Evolutionary conservation across 2,329 filamentous ascomycete species (phyloP).

Genomic region (Fusarium heterosporum): DNA sequence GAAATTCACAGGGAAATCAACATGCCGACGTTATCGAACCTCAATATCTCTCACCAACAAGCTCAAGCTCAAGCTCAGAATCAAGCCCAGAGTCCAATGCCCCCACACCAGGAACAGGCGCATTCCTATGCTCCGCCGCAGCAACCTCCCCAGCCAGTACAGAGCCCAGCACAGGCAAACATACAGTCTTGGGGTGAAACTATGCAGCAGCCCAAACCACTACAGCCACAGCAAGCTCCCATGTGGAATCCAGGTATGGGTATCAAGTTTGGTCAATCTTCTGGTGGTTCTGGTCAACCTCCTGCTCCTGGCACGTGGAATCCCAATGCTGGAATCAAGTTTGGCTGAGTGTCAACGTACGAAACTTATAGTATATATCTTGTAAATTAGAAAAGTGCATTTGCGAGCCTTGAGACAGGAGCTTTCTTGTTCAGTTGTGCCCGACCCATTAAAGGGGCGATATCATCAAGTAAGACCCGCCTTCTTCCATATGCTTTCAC

Average conservation of each 20-base stretch:
- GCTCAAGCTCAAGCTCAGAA: constrained; percentile 13
- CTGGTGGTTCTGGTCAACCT: constrained; percentile 43
- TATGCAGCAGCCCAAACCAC: constrained; percentile 59
- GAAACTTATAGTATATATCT: constrained; percentile 13
- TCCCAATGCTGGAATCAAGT: constrained; percentile 67
- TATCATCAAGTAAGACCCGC: too few species aligned
- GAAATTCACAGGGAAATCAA: constrained; percentile 58
- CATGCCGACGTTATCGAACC: constrained; percentile 63
- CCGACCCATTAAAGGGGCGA: too few species aligned
- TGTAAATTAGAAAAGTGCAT: not conserved
- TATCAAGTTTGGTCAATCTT: constrained; percentile 75
- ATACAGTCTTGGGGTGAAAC: constrained; percentile 70
- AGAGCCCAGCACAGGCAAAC: constrained; percentile 58
- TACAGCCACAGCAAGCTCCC: constrained; percentile 1
- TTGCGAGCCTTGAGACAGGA: not conserved
- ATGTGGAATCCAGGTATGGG: constrained; percentile 83
- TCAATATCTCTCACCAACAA: constrained; percentile 53
- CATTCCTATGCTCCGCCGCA: constrained; percentile 29
- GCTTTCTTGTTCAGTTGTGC: too few species aligned
- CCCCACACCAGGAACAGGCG: constrained; percentile 21
- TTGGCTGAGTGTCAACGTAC: constrained; percentile 54
- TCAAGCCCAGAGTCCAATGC: constrained; percentile 35
- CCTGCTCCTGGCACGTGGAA: constrained; percentile 65
- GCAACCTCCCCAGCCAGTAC: constrained; percentile 40
- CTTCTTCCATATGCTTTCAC: too few species aligned